Evolutionary conservation across 441 rosid species (phyloP), one percentile per base, ranked within the genome.

Genomic region (Arabidopsis hybrid): DNA sequence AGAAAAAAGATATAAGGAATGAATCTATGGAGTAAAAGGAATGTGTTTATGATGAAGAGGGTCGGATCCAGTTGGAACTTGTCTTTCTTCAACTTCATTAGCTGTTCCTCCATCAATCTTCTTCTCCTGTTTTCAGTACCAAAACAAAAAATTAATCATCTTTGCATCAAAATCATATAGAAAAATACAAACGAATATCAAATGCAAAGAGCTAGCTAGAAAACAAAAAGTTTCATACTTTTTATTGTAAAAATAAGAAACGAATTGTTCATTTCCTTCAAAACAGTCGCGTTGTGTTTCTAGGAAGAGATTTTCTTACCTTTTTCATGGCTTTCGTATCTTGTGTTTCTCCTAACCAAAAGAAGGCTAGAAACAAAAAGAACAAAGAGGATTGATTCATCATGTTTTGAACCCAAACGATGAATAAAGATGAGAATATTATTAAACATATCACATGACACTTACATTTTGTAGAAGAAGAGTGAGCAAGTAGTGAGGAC

Each of bases 61-160:
- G 78, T 91, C 88, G 26, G 93, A 85, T 79, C 96, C 92, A 2
- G 92, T 84, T 0, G 92, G 96, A 45, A 88, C 92, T 82, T 83
- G 69, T 67, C 96, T 86, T 52, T 78, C 83, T 61, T 84, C 81
- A 47, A 69, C 77, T 53, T 18, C 74, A 31, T 39, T n/a, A 11
- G 42, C 52, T 60, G 80, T 45, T 67, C 62, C 53, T 56, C 74
- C 82, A 38, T 36, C 29, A 35, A 75, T 56, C 73, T 52, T n/a
- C 16, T 61, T 65, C 42, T 50, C 76, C 80, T 76, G 72, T 47
- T 36, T 32, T 21, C 26, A 21, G 26, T 21, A 21, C 26, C 49
- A 36, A 35, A 51, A 39, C 6, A 5, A 13, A 0, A 34, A 47
- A 12, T 26, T 2, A 59, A 3, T 49, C 57, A 34, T 51, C 17